Conservation (phyloP, 495 filamentous ascomycete genomes). For the Paragyromitra xinjiangensis region DNA sequence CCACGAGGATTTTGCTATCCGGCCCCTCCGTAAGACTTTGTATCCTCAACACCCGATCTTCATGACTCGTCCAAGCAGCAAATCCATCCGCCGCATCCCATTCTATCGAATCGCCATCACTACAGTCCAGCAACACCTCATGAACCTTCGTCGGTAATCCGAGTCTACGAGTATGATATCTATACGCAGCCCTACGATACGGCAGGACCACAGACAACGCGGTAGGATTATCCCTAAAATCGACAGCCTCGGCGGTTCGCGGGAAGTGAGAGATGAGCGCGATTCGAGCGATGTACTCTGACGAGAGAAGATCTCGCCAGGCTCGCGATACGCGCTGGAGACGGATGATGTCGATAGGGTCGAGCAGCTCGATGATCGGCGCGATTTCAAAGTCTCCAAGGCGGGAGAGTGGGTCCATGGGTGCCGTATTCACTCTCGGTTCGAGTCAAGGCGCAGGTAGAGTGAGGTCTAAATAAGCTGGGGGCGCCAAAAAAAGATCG, state of each 20-base stretch:
- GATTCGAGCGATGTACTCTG: conserved; percentile 51
- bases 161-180: conserved; percentile 41
- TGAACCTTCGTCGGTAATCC: conserved; percentile 40
- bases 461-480: conserved; percentile 21
- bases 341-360: conserved; percentile 49
- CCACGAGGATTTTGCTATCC: conserved; percentile 27
- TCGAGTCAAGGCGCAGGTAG: not conserved
- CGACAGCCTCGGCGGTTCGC: conserved; percentile 46
- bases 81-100: conserved; percentile 46
- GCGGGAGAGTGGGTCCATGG: conserved; percentile 44
- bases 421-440: not conserved
- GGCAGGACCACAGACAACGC: conserved; percentile 25
- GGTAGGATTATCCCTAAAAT: conserved; percentile 40
- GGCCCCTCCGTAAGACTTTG: conserved; percentile 36
- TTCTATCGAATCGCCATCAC: conserved; percentile 41
- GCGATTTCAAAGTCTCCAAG: conserved; percentile 50
- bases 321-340: conserved; percentile 49
- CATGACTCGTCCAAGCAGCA: conserved; percentile 44
- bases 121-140: conserved; percentile 45
- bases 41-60: conserved; percentile 41
- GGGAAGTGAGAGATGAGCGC: conserved; percentile 53
- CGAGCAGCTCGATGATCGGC: conserved; percentile 45
- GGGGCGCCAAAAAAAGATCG: not conserved
- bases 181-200: conserved; percentile 41
- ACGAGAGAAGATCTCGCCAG: conserved; percentile 43